phyloP scores from a whole-genome alignment of 108 stramenopile species.

The Cyclotella baltica region DNA sequence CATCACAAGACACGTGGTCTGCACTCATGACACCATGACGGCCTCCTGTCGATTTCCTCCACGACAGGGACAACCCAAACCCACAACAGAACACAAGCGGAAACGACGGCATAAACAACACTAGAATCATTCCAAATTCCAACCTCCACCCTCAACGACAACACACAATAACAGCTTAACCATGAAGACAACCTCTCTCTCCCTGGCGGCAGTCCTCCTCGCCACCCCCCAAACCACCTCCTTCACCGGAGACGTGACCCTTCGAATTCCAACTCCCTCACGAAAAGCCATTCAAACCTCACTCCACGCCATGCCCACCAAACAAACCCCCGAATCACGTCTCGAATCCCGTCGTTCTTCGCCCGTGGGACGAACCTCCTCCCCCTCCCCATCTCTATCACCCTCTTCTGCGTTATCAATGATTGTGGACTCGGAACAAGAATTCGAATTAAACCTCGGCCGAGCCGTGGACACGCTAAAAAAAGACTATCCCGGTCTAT shows the following conservation, averaged over 20 bases:
- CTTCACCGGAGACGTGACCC: neutral
- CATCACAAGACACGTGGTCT: too few relatives aligned
- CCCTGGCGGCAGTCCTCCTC: neutral
- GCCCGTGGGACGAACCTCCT: neutral
- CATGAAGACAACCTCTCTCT: constrained; percentile 6
- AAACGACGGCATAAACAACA: neutral
- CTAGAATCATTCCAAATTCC: neutral
- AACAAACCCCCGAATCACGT: neutral
- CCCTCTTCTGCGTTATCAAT: constrained; percentile 29
- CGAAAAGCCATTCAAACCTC: neutral
- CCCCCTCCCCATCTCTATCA: constrained; percentile 7
- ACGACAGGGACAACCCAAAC: too few relatives aligned
- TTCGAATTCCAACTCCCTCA: constrained; percentile 2
- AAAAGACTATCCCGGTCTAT: constrained; percentile 72
- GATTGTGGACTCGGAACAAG: constrained; percentile 56
- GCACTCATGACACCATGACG: too few relatives aligned
- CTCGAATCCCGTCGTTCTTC: neutral
- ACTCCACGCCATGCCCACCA: neutral
- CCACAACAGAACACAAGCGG: too few relatives aligned
- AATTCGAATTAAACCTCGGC: constrained; percentile 85
- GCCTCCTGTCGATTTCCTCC: too few relatives aligned
- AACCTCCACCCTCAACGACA: neutral
- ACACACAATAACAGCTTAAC: neutral
- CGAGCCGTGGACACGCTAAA: constrained; percentile 70
- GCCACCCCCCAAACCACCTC: neutral